These are phyloP conservation scores for Suhomyces maxii DNA, from an alignment of 1,139 yeast genomes.

Conservation along the genomic window DNA sequence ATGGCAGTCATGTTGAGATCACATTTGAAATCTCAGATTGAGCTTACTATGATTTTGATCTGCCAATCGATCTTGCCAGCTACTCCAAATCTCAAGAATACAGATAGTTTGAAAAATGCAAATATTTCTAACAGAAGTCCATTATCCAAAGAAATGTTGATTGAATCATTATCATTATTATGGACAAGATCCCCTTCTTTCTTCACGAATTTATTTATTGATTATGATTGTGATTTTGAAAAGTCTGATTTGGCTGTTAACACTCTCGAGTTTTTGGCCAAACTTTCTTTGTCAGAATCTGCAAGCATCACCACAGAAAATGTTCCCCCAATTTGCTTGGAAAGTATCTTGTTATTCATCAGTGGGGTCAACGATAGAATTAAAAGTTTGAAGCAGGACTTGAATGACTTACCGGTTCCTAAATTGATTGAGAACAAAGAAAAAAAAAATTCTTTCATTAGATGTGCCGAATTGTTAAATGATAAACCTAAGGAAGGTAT, in stretches of 20 bases:
- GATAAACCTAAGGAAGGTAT: constrained; percentile 77
- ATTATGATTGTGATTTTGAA: constrained; percentile 90
- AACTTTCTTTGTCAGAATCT: constrained; percentile 77
- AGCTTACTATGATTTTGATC: constrained; percentile 60
- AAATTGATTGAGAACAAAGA: constrained; percentile 47
- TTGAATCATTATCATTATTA: constrained; percentile 80
- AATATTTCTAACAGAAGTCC: constrained; percentile 32
- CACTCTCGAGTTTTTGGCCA: constrained; percentile 68
- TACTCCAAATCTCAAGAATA: constrained; percentile 15
- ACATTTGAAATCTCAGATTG: constrained; percentile 64
- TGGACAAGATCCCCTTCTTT: constrained; percentile 83
- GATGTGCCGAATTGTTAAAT: constrained; percentile 74
- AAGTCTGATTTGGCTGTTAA: constrained; percentile 76
- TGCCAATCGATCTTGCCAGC: constrained; percentile 55
- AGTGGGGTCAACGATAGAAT: constrained; percentile 65
- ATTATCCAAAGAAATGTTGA: constrained; percentile 66
- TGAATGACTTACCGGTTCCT: constrained; percentile 23
- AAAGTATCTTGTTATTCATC: constrained; percentile 74
- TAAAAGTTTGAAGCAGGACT: constrained; percentile 25
- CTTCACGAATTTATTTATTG: constrained; percentile 74
- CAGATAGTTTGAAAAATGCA: constrained; percentile 22
- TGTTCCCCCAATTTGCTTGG: constrained; percentile 92
- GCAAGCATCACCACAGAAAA: constrained; percentile 75
- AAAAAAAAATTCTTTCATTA: constrained; percentile 71
- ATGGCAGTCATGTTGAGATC: constrained; percentile 59